Evolutionary conservation across 257 asterid species (phyloP), one percentile per base, ranked within the genome.

Genomic region (Verbena officinalis): DNA sequence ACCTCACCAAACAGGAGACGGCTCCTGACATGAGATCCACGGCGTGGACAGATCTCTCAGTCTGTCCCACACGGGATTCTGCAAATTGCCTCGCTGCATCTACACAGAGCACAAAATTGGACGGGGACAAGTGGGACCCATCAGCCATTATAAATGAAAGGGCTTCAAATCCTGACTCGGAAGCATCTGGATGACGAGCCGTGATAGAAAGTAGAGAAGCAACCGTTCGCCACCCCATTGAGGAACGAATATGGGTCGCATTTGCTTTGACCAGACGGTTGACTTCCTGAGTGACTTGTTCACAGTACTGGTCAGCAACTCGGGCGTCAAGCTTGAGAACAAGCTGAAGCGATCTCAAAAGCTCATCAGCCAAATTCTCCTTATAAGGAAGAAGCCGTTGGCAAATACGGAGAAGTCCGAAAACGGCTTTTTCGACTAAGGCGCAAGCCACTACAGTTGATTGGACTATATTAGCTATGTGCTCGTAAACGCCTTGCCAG

Each of bases 261-360:
- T 91, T 91, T 45, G 96, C 96, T 80, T 82, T 86, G 62, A 91
- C 96, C 73, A 91, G 73, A 22, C 95, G 95, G 63, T 75, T 81
- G 36, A 92, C 97, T 81, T 92, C 98, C 83, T 86, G 98, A 39
- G 96, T 89, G 65, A 92, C 89, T 76, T 92, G 98, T 79, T 92
- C 98, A 65, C 98, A 89, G 78, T 89, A 92, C 34, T 91, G 96
- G 67, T 92, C 98, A 11, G 96, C 95, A 38, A 92, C 98, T 27
- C 98, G 83, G 0, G 91, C 96, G 63, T 89, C 98, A 15, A 92
- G 96, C 81, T 92, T 92, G 67, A 87, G 91, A 62, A 89, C 98
- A n/a, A 89, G 79, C 48, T 92, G 95, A 8, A 89, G 77, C 9
- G 96, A 89, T 63, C 90, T 82, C 68, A 92, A 71, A 55, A 89